Evolutionary conservation across 768 basidiomycete species (phyloP), one percentile per base, ranked within the genome.

Genomic region (Plicaturopsis crispa): DNA sequence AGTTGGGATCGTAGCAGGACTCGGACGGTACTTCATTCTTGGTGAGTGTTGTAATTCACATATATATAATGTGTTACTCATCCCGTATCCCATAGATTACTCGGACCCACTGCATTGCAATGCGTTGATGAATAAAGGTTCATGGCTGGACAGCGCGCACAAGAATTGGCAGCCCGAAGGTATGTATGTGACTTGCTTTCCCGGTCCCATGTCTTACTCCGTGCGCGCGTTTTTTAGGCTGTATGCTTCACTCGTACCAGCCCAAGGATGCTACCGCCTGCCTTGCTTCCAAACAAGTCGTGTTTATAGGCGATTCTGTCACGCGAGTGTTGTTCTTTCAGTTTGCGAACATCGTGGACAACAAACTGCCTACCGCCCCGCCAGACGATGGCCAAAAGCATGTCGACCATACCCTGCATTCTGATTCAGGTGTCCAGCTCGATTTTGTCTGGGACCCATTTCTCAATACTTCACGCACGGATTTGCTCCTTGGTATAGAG

Each of bases 161-260:
- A 66, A 56, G 43, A 82, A 80, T 50, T 96, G 91, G 91, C 91
- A 96, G 54, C 91, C 91, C 3, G 75, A 88, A 43, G 88, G 90
- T 83, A 43, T 44, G 72, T 57, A 11, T 3, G 23, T 39, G 6
- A 21, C 21, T 24, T 40, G 21, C 37, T 19, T 36, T 24, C n/a
- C 31, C 35, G 8, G 19, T 21, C 16, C 35, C 36, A 14, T 33
- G 28, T 22, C 30, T 12, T 23, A 39, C 44, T 33, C 35, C 40
- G 43, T 47, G 31, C 38, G 30, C 30, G 31, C 32, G 38, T 46
- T 14, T 36, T 36, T 33, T 47, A 91, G 87, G 86, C 20, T 93
- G 90, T 54, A 88, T 90, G 76, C 68, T 87, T 33, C 62, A 83
- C 55, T 51, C 63, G 22, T 88, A 90, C 55, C 65, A 66, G 36